Evolutionary conservation across 2,329 filamentous ascomycete genomes (phyloP).

Genomic region (Calonectria pauciramosa): DNA sequence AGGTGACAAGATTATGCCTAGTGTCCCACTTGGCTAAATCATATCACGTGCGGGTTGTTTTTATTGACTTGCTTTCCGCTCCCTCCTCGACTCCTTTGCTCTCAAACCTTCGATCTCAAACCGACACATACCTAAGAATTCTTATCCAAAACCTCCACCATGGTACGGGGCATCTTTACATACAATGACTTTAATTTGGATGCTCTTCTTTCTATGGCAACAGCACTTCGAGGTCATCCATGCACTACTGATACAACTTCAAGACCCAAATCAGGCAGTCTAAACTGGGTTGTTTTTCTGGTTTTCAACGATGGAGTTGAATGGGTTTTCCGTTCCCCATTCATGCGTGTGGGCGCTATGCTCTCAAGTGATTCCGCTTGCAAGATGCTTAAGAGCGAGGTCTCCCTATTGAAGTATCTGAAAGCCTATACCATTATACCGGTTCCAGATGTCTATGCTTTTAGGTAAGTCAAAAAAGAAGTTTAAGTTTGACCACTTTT

Average conservation of each 20-base stretch:
- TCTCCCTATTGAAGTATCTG: constrained; percentile 38
- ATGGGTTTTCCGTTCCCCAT: constrained; percentile 40
- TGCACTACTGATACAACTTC: constrained; percentile 30
- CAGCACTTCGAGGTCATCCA: constrained; percentile 29
- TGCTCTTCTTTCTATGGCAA: constrained; percentile 36
- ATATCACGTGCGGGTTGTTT: too few species aligned
- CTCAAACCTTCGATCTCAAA: background rate
- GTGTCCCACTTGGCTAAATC: too few species aligned
- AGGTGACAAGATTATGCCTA: too few species aligned
- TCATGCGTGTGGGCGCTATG: background rate
- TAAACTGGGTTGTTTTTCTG: constrained; percentile 41
- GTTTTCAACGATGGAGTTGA: constrained; percentile 39
- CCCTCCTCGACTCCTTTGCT: too few species aligned
- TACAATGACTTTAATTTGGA: constrained; percentile 31
- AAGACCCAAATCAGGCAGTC: constrained; percentile 32
- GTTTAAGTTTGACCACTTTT: background rate
- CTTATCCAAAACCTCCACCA: background rate
- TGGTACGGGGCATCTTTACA: background rate
- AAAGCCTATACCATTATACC: constrained; percentile 34
- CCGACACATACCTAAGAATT: background rate
- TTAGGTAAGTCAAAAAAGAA: constrained; percentile 28
- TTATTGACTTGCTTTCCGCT: too few species aligned
- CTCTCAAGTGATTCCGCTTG: constrained; percentile 30
- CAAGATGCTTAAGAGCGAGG: constrained; percentile 43
- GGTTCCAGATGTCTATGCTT: constrained; percentile 42